Evolutionary conservation across 805 yeast genomes (phyloP).

Genomic region (Lipomyces yamanashiensis): DNA sequence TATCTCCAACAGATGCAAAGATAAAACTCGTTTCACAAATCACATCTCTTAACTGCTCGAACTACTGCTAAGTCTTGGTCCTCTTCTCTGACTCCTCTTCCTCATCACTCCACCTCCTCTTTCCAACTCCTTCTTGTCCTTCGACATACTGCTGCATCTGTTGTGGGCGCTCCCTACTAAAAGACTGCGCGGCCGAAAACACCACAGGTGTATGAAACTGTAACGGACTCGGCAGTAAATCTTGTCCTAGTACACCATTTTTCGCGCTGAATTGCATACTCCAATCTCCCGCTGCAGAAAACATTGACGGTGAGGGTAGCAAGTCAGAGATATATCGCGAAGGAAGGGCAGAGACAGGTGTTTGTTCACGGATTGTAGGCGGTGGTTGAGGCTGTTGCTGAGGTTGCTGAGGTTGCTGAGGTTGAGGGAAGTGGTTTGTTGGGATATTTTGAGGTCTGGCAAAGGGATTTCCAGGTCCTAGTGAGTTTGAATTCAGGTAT

Average conservation of each 20-base stretch:
- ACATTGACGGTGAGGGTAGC: conserved; percentile 81
- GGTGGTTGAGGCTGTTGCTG: conserved; percentile 10
- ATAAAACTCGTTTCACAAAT: too few relatives aligned
- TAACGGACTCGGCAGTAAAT: conserved; percentile 41
- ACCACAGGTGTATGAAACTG: conserved; percentile 42
- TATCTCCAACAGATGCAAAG: too few relatives aligned
- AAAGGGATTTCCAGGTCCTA: conserved; percentile 46
- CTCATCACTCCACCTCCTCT: not conserved
- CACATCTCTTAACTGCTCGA: too few relatives aligned
- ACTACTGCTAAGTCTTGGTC: not conserved
- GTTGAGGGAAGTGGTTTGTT: conserved; percentile 23
- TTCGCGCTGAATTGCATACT: conserved; percentile 25
- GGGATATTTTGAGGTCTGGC: conserved; percentile 34
- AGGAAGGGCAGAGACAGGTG: conserved; percentile 72
- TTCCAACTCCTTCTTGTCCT: too few relatives aligned
- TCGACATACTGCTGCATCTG: too few relatives aligned
- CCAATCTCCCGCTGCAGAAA: conserved; percentile 51
- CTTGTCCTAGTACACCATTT: conserved; percentile 31
- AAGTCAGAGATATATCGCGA: conserved; percentile 71
- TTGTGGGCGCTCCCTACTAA: conserved; percentile 6
- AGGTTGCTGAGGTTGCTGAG: conserved; percentile 1
- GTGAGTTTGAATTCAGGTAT: conserved; percentile 39
- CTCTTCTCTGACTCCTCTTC: conserved; percentile 4
- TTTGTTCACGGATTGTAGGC: conserved; percentile 57
- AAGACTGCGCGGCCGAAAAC: conserved; percentile 33